Conservation (phyloP, 75 land plant species). For the Isoetes taiwanensis region DNA sequence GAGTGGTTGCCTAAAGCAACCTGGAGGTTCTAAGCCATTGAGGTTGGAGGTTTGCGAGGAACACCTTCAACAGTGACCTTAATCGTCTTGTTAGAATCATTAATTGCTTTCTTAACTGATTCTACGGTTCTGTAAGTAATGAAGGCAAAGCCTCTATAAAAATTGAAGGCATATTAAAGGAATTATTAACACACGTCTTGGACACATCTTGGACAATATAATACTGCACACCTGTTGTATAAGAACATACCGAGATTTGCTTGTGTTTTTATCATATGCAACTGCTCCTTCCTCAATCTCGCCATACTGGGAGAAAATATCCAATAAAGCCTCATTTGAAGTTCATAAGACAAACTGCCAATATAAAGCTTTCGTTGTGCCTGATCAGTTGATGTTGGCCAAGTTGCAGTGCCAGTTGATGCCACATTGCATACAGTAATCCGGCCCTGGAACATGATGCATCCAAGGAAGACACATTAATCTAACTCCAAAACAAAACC, state of each 20-base stretch:
- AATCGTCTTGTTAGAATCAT: conserved; percentile 48
- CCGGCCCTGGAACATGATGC: too few species aligned
- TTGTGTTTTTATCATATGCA: conserved; percentile 70
- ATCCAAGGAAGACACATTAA: too few species aligned
- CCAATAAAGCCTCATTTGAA: conserved; percentile 46
- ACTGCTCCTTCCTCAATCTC: conserved; percentile 83
- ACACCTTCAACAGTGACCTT: too few species aligned
- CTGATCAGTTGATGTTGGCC: conserved; percentile 29
- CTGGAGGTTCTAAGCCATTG: too few species aligned
- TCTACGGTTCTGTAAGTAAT: conserved; percentile 66
- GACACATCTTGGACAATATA: too few species aligned
- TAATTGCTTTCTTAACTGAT: conserved; percentile 51
- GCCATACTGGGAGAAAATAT: conserved; percentile 51
- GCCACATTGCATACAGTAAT: conserved; percentile 71
- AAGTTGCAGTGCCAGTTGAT: conserved; percentile 30
- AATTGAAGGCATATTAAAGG: background rate
- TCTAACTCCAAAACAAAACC: background rate
- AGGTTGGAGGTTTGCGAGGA: too few species aligned
- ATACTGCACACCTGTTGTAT: too few species aligned
- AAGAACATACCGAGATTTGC: conserved; percentile 35
- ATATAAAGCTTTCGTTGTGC: conserved; percentile 68
- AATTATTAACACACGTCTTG: background rate
- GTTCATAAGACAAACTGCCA: conserved; percentile 62
- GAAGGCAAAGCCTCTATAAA: conserved; percentile 67
- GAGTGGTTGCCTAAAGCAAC: too few species aligned